A percentile compares a stretch with the other conserved stretches of the same genome.
Evolutionary conservation across 371 early-diverging fungal species (phyloP).

Genomic region (Apophysomyces trapeziformis): DNA sequence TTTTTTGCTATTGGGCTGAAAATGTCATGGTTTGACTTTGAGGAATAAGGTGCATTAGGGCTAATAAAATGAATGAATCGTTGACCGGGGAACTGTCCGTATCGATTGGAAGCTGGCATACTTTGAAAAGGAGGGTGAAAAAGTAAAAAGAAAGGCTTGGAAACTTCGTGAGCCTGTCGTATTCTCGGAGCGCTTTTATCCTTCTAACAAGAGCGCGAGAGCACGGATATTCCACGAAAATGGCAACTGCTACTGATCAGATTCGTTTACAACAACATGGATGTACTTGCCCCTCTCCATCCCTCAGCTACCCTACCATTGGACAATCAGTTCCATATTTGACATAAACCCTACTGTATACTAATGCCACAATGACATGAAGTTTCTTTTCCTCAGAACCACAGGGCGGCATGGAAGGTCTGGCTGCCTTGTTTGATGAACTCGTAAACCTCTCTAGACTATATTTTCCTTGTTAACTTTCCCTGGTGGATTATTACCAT

Average conservation of each 20-base stretch:
- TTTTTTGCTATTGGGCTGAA: background rate
- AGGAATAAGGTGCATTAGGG: background rate
- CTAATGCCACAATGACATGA: too few relatives aligned
- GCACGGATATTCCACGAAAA: conserved; percentile 3
- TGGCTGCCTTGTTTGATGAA: too few relatives aligned
- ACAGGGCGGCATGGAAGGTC: too few relatives aligned
- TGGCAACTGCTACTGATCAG: conserved; percentile 7
- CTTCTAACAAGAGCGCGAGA: background rate
- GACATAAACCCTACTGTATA: too few relatives aligned
- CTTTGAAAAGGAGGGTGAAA: conserved; percentile 6
- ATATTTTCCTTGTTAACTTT: too few relatives aligned
- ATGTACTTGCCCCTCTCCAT: background rate
- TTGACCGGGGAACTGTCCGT: background rate
- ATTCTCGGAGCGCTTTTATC: background rate
- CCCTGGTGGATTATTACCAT: too few relatives aligned
- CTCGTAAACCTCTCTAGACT: too few relatives aligned
- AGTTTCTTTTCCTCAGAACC: too few relatives aligned
- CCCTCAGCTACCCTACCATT: background rate
- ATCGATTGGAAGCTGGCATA: background rate
- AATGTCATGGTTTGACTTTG: background rate
- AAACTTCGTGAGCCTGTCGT: background rate
- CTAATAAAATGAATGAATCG: conserved; percentile 4
- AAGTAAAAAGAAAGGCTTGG: background rate
- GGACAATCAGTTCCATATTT: too few relatives aligned
- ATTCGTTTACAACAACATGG: conserved; percentile 7